Percentiles rank a stretch among this genome's conserved stretches.
These are phyloP conservation scores for Ocimum tenuiflorum DNA, from an alignment of 257 asterid genomes.

Conservation along the genomic window DNA sequence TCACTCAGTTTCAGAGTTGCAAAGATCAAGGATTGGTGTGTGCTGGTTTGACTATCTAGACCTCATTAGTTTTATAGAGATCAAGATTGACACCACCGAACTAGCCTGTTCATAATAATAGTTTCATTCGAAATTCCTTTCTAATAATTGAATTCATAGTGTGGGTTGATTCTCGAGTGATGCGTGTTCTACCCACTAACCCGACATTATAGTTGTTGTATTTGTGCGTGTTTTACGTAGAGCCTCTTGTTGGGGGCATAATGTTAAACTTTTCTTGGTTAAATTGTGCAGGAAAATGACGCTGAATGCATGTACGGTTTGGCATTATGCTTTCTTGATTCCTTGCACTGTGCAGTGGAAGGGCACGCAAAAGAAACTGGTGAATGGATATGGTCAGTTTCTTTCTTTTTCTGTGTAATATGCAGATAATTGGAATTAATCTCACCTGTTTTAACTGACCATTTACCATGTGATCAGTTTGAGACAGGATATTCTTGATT, in stretches of 20 bases:
- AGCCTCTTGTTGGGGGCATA: not conserved
- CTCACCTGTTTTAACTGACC: not conserved
- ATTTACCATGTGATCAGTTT: conserved; percentile 38
- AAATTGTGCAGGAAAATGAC: conserved; percentile 57
- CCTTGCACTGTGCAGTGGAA: conserved; percentile 71
- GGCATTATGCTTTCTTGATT: conserved; percentile 71
- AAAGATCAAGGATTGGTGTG: conserved; percentile 69
- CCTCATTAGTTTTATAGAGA: conserved; percentile 12
- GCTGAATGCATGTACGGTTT: conserved; percentile 78
- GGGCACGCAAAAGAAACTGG: conserved; percentile 78
- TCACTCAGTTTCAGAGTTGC: conserved; percentile 58
- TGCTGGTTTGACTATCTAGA: not conserved
- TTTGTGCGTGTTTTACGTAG: no score
- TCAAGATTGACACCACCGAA: conserved; percentile 27
- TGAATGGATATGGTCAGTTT: conserved; percentile 83
- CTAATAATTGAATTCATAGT: not conserved
- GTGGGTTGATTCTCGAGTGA: not conserved
- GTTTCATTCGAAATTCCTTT: not conserved
- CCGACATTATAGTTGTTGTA: no score
- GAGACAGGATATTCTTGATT: conserved; percentile 70
- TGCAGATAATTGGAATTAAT: not conserved
- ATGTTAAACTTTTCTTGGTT: not conserved
- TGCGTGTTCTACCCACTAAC: no score
- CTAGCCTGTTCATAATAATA: not conserved
- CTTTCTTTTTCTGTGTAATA: not conserved